Evolutionary conservation across 495 filamentous ascomycete genomes (phyloP), one percentile per base, ranked within the genome.

Genomic region (Astrothelium subdiscretum): DNA sequence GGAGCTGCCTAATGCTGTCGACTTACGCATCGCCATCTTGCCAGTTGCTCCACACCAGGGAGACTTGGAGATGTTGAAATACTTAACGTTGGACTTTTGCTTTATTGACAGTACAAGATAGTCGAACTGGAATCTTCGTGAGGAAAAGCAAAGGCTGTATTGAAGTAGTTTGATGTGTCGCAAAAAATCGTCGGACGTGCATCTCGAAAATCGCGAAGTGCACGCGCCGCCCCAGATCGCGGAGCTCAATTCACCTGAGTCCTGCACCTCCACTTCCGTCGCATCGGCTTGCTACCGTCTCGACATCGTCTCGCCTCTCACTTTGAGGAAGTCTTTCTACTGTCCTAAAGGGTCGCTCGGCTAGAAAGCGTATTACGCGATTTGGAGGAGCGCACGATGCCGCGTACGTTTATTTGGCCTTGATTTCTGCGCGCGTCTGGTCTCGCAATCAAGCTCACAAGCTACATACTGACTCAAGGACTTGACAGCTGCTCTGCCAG

Each of bases 1-100:
- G 24, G 15, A 48, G 40, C 3, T 24, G 18, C 38, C 20, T 43
- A 44, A 43, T 20, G 32, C 11, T 51, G 15, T 57, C 62, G 59
- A 79, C 78, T 70, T 79, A 86, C 83, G 80, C 83, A 86, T 86
- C 67, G 83, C 83, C 83, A 84, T 85, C 42, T 77, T 83, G 73
- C 13, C 13, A 12, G 38, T 8, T 29, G 24, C 48, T 54, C 48
- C 48, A 20, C 18, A 54, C 8, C 12, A 20, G 48, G 48, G 29
- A 6, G 24, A 3, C 29, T 10, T 15, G 15, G 35, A 38, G 15
- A 38, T 38, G n/a, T n/a, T n/a, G n/a, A n/a, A n/a, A n/a, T n/a
- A n/a, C n/a, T n/a, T n/a, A n/a, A n/a, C n/a, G n/a, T n/a, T n/a
- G n/a, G n/a, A n/a, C n/a, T n/a, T n/a, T n/a, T n/a, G n/a, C n/a